These are phyloP conservation scores for Penicillium hesseltinei DNA, from an alignment of 2,329 filamentous ascomycete genomes.

Conservation along the genomic window DNA sequence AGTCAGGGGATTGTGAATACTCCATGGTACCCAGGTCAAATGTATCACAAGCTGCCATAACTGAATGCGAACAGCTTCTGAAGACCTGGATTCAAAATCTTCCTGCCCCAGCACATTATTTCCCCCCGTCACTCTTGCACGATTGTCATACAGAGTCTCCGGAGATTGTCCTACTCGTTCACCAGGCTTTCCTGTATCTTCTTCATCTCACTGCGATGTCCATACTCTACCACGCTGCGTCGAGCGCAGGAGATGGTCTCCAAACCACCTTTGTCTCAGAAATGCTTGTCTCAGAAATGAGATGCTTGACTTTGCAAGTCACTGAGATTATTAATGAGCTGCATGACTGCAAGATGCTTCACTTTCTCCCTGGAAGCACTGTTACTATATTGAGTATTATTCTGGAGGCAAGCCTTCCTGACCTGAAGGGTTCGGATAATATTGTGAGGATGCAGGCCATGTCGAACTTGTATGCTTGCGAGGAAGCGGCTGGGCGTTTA, in stretches of 20 bases:
- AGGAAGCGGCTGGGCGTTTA: slow-evolving; percentile 5
- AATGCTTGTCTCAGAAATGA: slow-evolving; percentile 4
- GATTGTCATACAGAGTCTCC: background rate
- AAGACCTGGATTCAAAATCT: slow-evolving; percentile 6
- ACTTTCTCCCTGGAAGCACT: slow-evolving; percentile 5
- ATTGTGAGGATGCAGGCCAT: slow-evolving; percentile 9
- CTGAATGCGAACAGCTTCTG: slow-evolving; percentile 3
- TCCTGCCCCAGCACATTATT: slow-evolving; percentile 6
- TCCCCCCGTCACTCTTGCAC: background rate
- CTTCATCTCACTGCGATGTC: slow-evolving; percentile 8
- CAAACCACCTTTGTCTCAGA: background rate
- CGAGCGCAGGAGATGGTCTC: background rate
- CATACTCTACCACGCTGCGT: slow-evolving; percentile 1
- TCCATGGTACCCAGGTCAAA: background rate
- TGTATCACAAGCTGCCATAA: background rate
- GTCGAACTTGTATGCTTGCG: slow-evolving; percentile 7
- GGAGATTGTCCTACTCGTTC: slow-evolving; percentile 7
- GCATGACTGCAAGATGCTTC: slow-evolving; percentile 8
- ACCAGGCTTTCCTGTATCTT: slow-evolving; percentile 11
- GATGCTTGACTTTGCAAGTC: background rate
- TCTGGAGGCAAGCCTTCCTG: slow-evolving; percentile 3
- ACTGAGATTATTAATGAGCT: slow-evolving; percentile 9
- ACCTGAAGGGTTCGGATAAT: slow-evolving; percentile 3
- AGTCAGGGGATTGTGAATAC: background rate
- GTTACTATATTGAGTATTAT: slow-evolving; percentile 7